These are phyloP conservation scores for Rhynchosporium graminicola DNA, from an alignment of 2,329 filamentous ascomycete species.

Conservation along the genomic window DNA sequence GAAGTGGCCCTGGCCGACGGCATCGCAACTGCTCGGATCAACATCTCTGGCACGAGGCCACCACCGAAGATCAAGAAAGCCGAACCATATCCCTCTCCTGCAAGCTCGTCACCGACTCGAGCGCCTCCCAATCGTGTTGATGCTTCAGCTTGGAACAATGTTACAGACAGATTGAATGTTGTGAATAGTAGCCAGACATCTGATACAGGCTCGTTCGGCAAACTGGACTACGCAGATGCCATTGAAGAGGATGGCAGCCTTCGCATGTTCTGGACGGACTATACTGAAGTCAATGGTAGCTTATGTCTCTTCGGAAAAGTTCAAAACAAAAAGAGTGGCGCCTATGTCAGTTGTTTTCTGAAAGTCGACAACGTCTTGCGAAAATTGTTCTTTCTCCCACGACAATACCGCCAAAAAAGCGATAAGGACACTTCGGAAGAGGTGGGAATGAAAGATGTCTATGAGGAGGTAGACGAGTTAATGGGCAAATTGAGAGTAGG, in stretches of 20 bases:
- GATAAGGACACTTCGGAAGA: slow-evolving; percentile 71
- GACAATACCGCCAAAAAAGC: slow-evolving; percentile 65
- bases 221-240: slow-evolving; percentile 80
- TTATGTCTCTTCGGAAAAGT: slow-evolving; percentile 96
- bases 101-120: slow-evolving; percentile 74
- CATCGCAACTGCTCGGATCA: slow-evolving; percentile 71
- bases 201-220: slow-evolving; percentile 68
- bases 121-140: slow-evolving; percentile 64
- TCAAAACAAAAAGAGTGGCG: slow-evolving; percentile 77
- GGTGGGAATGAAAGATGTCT: slow-evolving; percentile 86
- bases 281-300: slow-evolving; percentile 87
- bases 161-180: slow-evolving; percentile 84
- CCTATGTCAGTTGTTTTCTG: slow-evolving; percentile 88
- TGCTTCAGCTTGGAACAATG: slow-evolving; percentile 82
- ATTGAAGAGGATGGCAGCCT: slow-evolving; percentile 91
- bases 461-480: slow-evolving; percentile 81
- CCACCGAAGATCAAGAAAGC: slow-evolving; percentile 73
- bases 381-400: slow-evolving; percentile 90
- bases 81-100: slow-evolving; percentile 67
- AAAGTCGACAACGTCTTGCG: slow-evolving; percentile 93
- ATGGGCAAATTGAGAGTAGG: slow-evolving; percentile 85
- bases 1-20: slow-evolving; percentile 79
- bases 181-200: slow-evolving; percentile 71
- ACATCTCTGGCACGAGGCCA: slow-evolving; percentile 79
- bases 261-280: slow-evolving; percentile 96